Evolutionary conservation across 2,329 filamentous ascomycete species (phyloP).

Genomic region (Clarireedia homoeocarpa): DNA sequence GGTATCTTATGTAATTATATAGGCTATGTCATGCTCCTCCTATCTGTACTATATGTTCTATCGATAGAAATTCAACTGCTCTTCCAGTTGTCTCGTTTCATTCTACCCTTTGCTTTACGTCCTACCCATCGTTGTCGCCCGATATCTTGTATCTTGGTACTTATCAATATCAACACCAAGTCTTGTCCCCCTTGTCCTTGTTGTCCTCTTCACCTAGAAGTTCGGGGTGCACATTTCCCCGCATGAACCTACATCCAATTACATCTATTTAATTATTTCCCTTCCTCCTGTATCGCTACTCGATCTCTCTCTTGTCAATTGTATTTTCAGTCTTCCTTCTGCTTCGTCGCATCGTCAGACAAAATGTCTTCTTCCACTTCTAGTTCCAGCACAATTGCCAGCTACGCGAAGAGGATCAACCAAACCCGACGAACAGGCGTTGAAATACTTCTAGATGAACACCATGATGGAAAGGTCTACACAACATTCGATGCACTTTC

Average conservation of each 20-base stretch:
- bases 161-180: conserved; percentile 10
- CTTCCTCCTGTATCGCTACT: neutral
- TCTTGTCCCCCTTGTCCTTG: neutral
- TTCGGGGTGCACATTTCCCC: conserved; percentile 5
- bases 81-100: too few species aligned
- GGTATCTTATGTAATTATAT: too few species aligned
- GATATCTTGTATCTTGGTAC: neutral
- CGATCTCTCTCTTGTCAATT: too few species aligned
- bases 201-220: neutral
- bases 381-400: conserved; percentile 21
- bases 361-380: conserved; percentile 21
- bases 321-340: too few species aligned
- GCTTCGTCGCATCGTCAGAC: neutral
- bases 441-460: conserved; percentile 23
- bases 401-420: conserved; percentile 20
- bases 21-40: too few species aligned
- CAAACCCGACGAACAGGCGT: conserved; percentile 19
- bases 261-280: neutral
- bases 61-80: too few species aligned
- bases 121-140: neutral
- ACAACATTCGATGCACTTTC: conserved; percentile 26
- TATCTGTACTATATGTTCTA: too few species aligned
- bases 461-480: conserved; percentile 23
- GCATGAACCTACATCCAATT: conserved; percentile 2
- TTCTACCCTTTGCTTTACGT: too few species aligned